Base-by-base conservation (phyloP, 176 grass and related monocot species). In the Coix lacrymajobi region DNA sequence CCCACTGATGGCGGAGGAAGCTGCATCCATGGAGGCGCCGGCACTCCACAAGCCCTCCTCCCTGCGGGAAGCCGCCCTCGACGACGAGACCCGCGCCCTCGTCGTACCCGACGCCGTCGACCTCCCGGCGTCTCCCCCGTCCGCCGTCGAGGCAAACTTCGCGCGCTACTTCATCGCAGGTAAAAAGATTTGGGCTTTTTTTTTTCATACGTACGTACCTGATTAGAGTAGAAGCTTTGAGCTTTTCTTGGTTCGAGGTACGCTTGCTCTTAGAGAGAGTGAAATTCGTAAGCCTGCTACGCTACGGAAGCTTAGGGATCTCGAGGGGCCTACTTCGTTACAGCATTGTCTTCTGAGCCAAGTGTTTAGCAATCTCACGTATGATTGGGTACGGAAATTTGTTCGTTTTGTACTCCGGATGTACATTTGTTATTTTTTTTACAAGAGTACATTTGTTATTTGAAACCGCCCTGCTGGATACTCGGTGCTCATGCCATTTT, bases 101-200 rank as follows among this genome's bases (percentile, higher is more conserved):
- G 62, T 98, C 54, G 71, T 88, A 8, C 93, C 96, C 30, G 75
- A 98, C 37, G 56, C 63, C 29, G 78, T 82, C 15, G 81, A 88
- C 80, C 89, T 98, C 66, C 93, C 89, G 34, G 32, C 67, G 73
- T 57, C 68, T 15, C 91, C 96, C 26, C 92, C 83, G 28, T 87
- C 96, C 10, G 81, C 93, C 48, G 87, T 95, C 29, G 89, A 98
- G 78, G 68, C 76, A n/a, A 98, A 95, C 80, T 98, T 93, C 68
- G 82, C 74, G 3, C 92, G 89, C 51, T 98, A 91, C 66, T 93
- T 90, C 56, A 52, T 40, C 29, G 45, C 80, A 79, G 96, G 92
- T 93, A 81, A 49, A 49, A 24, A 41, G 2, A 12, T 1, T 13
- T 9, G 5, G 0, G 51, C 19, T 39, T 66, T 43, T 64, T 39